Evolutionary conservation across 768 basidiomycete species (phyloP), one percentile per base, ranked within the genome.

Genomic region (Mrakia blollopis): DNA sequence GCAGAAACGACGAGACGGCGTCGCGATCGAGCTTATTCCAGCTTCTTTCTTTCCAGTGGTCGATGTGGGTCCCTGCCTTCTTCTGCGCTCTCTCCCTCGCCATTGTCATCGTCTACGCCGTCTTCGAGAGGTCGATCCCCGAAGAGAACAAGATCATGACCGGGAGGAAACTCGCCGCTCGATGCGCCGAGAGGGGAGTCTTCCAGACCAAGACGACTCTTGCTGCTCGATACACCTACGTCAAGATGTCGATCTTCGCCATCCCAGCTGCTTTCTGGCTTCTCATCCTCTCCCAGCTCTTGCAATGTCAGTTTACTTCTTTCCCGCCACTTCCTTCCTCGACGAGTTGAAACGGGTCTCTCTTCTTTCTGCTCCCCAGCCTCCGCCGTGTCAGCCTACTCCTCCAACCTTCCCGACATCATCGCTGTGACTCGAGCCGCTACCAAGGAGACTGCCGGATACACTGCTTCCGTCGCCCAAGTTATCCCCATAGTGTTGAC

Each of bases 401-500:
- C 79, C 10, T 80, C 80, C 50, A 83, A 83, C 76, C 78, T 82
- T 9, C 81, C 83, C 18, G 83, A 83, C 57, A 72, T 78, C 37
- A 61, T 76, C 37, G 47, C 41, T 5, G 50, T 70, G 0, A 76
- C 75, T n/a, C 67, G 75, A 6, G 73, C 28, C 1, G 16, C 61
- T 0, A 63, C 81, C 0, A 81, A 75, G 39, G 78, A 82, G 23
- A 82, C 82, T 4, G 83, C 83, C 37, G 83, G 83, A 5, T 83
- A 83, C 78, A 83, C 83, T 63, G 75, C 47, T 3, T 25, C 57
- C 6, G 68, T 81, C 67, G 81, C 80, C 62, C 79, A 80, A 39
- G 75, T 82, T 61, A 81, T 83, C 21, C 82, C 83, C 7, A 82
- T 83, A 76, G 79, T 83, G 21, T 65, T 83, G 41, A 82, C 81